Percentiles rank a stretch among this genome's conserved stretches.
Conservation (phyloP, 495 filamentous ascomycete species). For the Annulohypoxylon nitens region DNA sequence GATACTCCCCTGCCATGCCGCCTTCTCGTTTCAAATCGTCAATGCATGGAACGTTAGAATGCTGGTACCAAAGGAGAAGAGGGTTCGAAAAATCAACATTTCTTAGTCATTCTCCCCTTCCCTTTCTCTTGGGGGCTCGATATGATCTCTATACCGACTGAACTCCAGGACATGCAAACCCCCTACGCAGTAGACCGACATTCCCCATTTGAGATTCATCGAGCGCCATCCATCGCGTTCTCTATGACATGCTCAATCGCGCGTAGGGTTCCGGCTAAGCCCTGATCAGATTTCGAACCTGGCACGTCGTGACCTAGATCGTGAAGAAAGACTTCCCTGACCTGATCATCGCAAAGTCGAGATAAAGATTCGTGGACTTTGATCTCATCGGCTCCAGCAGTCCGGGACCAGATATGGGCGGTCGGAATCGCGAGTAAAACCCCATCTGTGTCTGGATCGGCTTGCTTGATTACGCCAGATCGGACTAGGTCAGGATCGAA, state of each 20-base stretch:
- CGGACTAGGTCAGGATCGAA: slow-evolving; percentile 46
- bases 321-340: slow-evolving; percentile 39
- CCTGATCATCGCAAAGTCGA: slow-evolving; percentile 35
- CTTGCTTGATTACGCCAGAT: slow-evolving; percentile 32
- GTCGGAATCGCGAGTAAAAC: slow-evolving; percentile 44
- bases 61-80: slow-evolving; percentile 17
- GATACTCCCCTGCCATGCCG: neutral
- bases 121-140: neutral
- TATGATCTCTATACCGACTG: slow-evolving; percentile 6
- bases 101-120: neutral
- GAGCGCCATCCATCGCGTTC: slow-evolving; percentile 22
- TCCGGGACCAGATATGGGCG: slow-evolving; percentile 47
- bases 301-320: slow-evolving; percentile 40
- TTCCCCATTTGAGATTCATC: slow-evolving; percentile 1
- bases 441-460: slow-evolving; percentile 46
- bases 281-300: slow-evolving; percentile 40
- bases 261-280: slow-evolving; percentile 32
- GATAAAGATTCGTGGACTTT: slow-evolving; percentile 29
- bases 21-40: slow-evolving; percentile 18
- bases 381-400: slow-evolving; percentile 25
- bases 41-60: slow-evolving; percentile 20
- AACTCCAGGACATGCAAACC: neutral
- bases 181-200: neutral
- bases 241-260: slow-evolving; percentile 39
- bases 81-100: neutral